These are phyloP conservation scores for Cadophora sp. DNA, from an alignment of 2,329 filamentous ascomycete species.

Conservation along the genomic window DNA sequence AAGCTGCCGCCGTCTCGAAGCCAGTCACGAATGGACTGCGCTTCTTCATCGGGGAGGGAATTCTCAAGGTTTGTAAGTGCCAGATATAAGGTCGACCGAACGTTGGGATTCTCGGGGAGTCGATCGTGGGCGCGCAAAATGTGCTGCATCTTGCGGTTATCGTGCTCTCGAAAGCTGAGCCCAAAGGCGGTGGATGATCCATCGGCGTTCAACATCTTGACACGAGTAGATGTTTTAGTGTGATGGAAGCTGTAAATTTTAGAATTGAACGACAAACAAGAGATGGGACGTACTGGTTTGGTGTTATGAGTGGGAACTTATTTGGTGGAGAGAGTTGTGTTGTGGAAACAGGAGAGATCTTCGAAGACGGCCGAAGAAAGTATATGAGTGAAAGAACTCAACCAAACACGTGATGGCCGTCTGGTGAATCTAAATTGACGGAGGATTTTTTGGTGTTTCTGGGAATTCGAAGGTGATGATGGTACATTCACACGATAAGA, in stretches of 20 bases:
- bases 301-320: neutral
- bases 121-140: conserved; percentile 30
- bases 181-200: conserved; percentile 31
- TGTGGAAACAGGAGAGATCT: neutral
- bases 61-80: conserved; percentile 27
- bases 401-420: neutral
- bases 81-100: conserved; percentile 28
- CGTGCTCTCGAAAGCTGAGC: conserved; percentile 35
- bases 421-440: neutral
- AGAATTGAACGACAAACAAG: neutral
- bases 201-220: conserved; percentile 2
- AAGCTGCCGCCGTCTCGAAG: conserved; percentile 28
- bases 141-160: conserved; percentile 35
- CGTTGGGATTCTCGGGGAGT: conserved; percentile 25
- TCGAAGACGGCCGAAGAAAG: neutral
- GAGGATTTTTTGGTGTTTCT: neutral
- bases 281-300: neutral
- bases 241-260: neutral
- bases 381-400: neutral
- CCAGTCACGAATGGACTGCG: conserved; percentile 31
- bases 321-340: neutral
- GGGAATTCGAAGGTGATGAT: neutral
- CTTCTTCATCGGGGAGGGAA: conserved; percentile 26
- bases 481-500: neutral
- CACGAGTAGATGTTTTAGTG: neutral